These are phyloP conservation scores for Salvia splendens DNA, from an alignment of 257 asterid species.

Conservation along the genomic window DNA sequence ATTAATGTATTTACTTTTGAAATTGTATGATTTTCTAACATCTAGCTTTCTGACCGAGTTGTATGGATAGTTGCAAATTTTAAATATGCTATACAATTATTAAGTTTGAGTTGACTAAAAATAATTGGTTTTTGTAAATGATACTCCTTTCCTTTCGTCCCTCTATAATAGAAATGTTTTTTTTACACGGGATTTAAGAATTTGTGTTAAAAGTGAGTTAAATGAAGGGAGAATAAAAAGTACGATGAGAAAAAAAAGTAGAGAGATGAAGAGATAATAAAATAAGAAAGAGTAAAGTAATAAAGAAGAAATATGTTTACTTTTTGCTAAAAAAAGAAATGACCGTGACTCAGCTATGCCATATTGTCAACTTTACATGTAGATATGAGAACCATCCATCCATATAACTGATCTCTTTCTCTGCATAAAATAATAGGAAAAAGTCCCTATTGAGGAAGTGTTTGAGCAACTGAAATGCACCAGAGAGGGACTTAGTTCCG, in stretches of 20 bases:
- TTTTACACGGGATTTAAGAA: too few relatives aligned
- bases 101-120: not conserved
- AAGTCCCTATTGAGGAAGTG: constrained; percentile 92
- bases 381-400: not conserved
- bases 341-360: too few relatives aligned
- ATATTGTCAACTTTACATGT: not conserved
- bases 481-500: constrained; percentile 75
- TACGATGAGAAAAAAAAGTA: too few relatives aligned
- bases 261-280: too few relatives aligned
- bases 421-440: constrained; percentile 56
- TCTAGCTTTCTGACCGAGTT: not conserved
- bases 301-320: too few relatives aligned
- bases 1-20: not conserved
- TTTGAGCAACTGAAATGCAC: constrained; percentile 88
- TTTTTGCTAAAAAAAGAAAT: too few relatives aligned
- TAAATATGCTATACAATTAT: not conserved
- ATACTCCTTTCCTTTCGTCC: too few relatives aligned
- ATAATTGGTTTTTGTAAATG: too few relatives aligned
- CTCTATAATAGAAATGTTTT: too few relatives aligned
- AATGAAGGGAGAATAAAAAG: too few relatives aligned
- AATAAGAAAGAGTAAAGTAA: too few relatives aligned
- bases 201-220: too few relatives aligned
- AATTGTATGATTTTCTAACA: not conserved
- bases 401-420: not conserved
- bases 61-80: not conserved